Percentiles rank a stretch among this genome's conserved stretches.
Evolutionary conservation across 345 rosid species (phyloP).

Genomic region (Salix viminalis): DNA sequence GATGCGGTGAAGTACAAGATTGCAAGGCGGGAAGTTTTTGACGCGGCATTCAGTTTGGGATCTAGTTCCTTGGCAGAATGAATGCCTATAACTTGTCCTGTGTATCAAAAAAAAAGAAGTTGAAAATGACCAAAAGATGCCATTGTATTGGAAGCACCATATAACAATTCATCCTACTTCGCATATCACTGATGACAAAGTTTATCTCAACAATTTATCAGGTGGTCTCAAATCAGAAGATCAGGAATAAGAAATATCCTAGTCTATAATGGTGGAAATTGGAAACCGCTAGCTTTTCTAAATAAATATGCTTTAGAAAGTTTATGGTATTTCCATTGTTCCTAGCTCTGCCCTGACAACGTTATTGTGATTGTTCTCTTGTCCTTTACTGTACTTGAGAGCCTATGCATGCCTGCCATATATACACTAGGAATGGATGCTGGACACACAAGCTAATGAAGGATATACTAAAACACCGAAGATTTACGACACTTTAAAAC

Average conservation of each 20-base stretch:
- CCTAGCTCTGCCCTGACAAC: not conserved
- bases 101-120: conserved; percentile 2
- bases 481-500: not conserved
- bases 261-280: not conserved
- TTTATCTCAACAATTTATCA: not conserved
- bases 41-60: conserved; percentile 57
- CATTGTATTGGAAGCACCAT: too few species aligned
- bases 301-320: not conserved
- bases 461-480: not conserved
- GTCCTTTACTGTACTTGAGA: not conserved
- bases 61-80: conserved; percentile 66
- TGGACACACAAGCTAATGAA: not conserved
- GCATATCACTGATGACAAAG: not conserved
- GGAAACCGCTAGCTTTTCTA: not conserved
- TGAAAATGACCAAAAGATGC: not conserved
- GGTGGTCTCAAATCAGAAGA: not conserved
- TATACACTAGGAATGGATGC: not conserved
- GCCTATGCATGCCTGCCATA: not conserved
- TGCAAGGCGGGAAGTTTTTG: conserved; percentile 62
- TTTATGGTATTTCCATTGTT: not conserved
- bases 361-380: not conserved
- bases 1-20: conserved; percentile 84
- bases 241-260: not conserved
- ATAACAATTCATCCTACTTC: not conserved
- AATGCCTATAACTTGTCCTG: conserved; percentile 75